These are phyloP conservation scores for Podosphaera fusca DNA, from an alignment of 2,329 filamentous ascomycete species.

Conservation along the genomic window DNA sequence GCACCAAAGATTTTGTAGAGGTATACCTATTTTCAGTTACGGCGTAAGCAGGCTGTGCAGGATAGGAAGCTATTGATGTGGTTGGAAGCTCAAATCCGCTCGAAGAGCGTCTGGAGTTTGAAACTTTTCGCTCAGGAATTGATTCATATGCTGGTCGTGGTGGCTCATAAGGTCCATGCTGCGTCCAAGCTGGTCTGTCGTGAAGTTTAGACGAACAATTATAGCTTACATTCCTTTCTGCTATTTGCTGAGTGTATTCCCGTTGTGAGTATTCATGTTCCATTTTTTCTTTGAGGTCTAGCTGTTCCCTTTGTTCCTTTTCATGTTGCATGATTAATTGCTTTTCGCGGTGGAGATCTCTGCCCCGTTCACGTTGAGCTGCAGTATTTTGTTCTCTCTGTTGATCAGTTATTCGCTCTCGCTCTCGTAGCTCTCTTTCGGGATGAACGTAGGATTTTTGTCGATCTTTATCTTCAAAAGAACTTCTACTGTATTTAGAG, in stretches of 20 bases:
- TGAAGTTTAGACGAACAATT: slow-evolving; percentile 11
- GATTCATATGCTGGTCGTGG: slow-evolving; percentile 7
- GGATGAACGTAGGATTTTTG: slow-evolving; percentile 27
- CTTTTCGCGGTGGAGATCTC: slow-evolving; percentile 17
- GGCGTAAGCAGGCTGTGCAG: slow-evolving; percentile 10
- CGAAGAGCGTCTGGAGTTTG: slow-evolving; percentile 5
- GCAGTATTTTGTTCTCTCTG: slow-evolving; percentile 18
- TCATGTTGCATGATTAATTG: slow-evolving; percentile 12
- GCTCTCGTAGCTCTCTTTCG: slow-evolving; percentile 22
- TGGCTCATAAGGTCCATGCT: slow-evolving; percentile 10
- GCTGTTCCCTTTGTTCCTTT: slow-evolving; percentile 15
- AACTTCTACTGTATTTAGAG: slow-evolving; percentile 9
- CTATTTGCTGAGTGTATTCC: slow-evolving; percentile 9
- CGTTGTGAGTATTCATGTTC: slow-evolving; percentile 5
- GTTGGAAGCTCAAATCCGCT: slow-evolving; percentile 12
- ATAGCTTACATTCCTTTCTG: slow-evolving; percentile 11
- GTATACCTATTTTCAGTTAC: slow-evolving; percentile 16
- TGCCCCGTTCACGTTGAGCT: slow-evolving; percentile 9
- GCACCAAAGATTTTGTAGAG: slow-evolving; percentile 15
- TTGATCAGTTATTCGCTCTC: slow-evolving; percentile 10
- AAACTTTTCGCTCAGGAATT: slow-evolving; percentile 4
- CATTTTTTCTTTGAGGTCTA: slow-evolving; percentile 20
- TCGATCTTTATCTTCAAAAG: slow-evolving; percentile 10
- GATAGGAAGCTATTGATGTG: slow-evolving; percentile 10
- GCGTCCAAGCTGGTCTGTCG: slow-evolving; percentile 13